Percentiles rank a stretch among this genome's conserved stretches.
These are phyloP conservation scores for Colletotrichum paranaense DNA, from an alignment of 2,329 filamentous ascomycete genomes.

Conservation along the genomic window DNA sequence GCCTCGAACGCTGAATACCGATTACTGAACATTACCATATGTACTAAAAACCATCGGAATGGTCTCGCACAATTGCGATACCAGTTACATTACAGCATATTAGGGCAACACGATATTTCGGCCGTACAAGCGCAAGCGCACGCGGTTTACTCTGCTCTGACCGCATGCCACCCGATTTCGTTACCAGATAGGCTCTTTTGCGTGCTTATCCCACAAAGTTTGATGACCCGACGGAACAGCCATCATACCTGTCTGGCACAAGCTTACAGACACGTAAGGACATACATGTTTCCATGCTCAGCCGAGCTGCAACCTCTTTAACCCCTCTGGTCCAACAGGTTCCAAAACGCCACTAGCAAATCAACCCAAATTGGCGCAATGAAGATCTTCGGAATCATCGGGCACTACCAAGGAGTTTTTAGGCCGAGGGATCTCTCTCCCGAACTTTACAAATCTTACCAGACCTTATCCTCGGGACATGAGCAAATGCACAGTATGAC, in stretches of 20 bases:
- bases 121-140: not conserved
- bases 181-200: not conserved
- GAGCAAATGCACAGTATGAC: not conserved
- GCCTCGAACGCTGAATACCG: not conserved
- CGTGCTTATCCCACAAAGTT: not conserved
- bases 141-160: not conserved
- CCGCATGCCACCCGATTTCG: not conserved
- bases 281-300: not conserved
- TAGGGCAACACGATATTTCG: not conserved
- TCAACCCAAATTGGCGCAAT: constrained; percentile 7
- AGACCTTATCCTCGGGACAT: not conserved
- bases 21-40: not conserved
- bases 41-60: not conserved
- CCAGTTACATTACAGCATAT: not conserved
- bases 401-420: not conserved
- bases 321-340: not conserved
- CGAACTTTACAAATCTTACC: not conserved
- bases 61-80: not conserved
- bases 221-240: not conserved
- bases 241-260: not conserved
- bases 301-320: constrained; percentile 6
- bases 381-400: constrained; percentile 9
- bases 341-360: not conserved
- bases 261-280: not conserved
- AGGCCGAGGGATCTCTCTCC: not conserved